Percentiles rank a stretch among this genome's conserved stretches.
phyloP scores from a whole-genome alignment of 768 basidiomycete genomes.

The Ephemerocybe angulata region DNA sequence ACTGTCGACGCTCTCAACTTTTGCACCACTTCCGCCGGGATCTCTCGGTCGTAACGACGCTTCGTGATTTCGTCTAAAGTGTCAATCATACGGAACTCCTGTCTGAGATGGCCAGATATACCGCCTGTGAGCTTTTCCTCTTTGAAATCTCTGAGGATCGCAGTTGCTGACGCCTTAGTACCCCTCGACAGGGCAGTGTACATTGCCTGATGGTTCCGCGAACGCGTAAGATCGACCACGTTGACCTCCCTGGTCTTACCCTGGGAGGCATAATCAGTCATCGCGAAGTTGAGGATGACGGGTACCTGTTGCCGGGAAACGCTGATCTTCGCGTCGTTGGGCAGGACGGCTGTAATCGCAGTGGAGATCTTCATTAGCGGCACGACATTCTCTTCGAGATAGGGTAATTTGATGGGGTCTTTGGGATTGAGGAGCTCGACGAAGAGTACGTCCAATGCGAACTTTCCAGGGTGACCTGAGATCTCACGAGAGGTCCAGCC shows the following conservation, averaged over 20 bases:
- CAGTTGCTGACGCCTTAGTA: not conserved
- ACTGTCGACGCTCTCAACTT: no score
- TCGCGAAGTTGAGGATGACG: not conserved
- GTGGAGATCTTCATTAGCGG: not conserved
- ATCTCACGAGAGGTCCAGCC: not conserved
- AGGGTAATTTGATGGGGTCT: not conserved
- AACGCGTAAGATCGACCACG: not conserved
- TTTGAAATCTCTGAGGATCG: not conserved
- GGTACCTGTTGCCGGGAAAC: not conserved
- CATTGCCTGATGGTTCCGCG: not conserved
- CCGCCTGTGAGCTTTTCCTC: not conserved
- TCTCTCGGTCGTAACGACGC: no score
- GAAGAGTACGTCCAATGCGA: not conserved
- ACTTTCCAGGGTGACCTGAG: not conserved
- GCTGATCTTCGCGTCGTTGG: not conserved
- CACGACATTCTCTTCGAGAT: not conserved
- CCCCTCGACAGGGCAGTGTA: not conserved
- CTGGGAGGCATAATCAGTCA: constrained; percentile 2
- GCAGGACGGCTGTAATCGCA: not conserved
- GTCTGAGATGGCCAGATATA: not conserved
- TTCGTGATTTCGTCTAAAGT: no score
- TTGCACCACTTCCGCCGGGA: no score
- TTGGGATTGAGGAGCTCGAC: not conserved
- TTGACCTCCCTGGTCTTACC: not conserved
- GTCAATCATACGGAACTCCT: not conserved